A percentile compares a stretch with the other conserved stretches of the same genome.
These are phyloP conservation scores for Alternaria sp. DNA, from an alignment of 2,329 filamentous ascomycete species.

Conservation along the genomic window DNA sequence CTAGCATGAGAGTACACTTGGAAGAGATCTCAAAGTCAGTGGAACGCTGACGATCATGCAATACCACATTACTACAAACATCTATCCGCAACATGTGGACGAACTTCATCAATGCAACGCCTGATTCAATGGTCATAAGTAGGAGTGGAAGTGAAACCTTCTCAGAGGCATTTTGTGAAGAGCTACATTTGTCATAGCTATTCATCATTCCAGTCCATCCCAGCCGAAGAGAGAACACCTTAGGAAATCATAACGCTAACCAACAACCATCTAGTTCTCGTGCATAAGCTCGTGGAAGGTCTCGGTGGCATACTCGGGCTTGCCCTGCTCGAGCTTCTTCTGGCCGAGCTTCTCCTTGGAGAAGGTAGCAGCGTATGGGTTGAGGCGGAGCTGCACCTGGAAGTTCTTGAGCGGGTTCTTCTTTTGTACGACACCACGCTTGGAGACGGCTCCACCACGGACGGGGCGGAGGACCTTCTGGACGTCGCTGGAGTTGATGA, in stretches of 20 bases:
- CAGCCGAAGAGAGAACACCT: constrained; percentile 34
- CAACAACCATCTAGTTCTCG: constrained; percentile 54
- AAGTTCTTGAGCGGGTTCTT: constrained; percentile 99
- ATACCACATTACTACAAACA: background rate
- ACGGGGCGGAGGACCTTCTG: constrained; percentile 93
- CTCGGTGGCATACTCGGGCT: constrained; percentile 63
- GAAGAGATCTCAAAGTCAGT: background rate
- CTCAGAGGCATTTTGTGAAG: constrained; percentile 31
- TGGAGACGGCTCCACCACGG: constrained; percentile 88
- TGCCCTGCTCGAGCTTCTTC: constrained; percentile 67
- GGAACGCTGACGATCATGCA: background rate
- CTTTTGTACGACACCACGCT: constrained; percentile 93
- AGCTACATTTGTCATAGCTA: constrained; percentile 39
- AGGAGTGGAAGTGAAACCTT: constrained; percentile 26
- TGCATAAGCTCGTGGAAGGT: constrained; percentile 57
- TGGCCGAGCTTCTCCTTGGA: constrained; percentile 83
- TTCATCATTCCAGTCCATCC: constrained; percentile 29
- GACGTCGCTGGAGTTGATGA: constrained; percentile 99
- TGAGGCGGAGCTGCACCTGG: constrained; percentile 97
- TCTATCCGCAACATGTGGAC: background rate
- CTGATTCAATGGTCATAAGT: constrained; percentile 1
- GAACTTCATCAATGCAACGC: background rate
- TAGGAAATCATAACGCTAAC: constrained; percentile 30
- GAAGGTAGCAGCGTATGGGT: constrained; percentile 95
- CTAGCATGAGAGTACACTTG: background rate